These are phyloP conservation scores for Starmerella scarabaei DNA, from an alignment of 805 yeast species.

Conservation along the genomic window DNA sequence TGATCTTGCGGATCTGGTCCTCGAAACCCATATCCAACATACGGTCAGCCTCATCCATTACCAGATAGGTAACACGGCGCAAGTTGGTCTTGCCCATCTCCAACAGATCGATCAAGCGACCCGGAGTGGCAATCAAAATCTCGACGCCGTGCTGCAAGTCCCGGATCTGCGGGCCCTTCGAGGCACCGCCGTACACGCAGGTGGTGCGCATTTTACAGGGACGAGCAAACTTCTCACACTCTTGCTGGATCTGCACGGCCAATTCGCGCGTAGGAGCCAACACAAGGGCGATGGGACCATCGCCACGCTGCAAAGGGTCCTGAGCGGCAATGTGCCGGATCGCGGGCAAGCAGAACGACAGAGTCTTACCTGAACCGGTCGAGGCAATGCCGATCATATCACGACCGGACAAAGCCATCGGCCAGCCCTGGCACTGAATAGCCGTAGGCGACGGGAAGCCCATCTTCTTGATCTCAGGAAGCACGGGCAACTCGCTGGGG, in stretches of 20 bases:
- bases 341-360: constrained; percentile 92
- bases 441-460: constrained; percentile 93
- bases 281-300: constrained; percentile 92
- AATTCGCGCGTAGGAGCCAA: constrained; percentile 98
- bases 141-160: constrained; percentile 92
- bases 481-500: constrained; percentile 66
- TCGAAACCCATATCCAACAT: constrained; percentile 99
- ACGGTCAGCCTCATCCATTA: constrained; percentile 98
- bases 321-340: constrained; percentile 98
- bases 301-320: constrained; percentile 84
- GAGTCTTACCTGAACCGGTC: constrained; percentile 97
- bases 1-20: constrained; percentile 97
- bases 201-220: constrained; percentile 84
- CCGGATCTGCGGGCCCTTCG: constrained; percentile 94
- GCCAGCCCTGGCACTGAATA: constrained; percentile 99
- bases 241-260: constrained; percentile 94
- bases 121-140: constrained; percentile 95
- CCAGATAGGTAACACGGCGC: constrained; percentile 91
- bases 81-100: constrained; percentile 90
- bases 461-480: constrained; percentile 74
- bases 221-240: constrained; percentile 87
- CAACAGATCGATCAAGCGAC: constrained; percentile 95
- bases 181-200: constrained; percentile 99
- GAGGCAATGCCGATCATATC: constrained; percentile 98
- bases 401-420: constrained; percentile 98